A percentile compares a stretch with the other conserved stretches of the same genome.
These are phyloP conservation scores for Kazachstania sp. DNA, from an alignment of 1,139 yeast genomes.

Conservation along the genomic window DNA sequence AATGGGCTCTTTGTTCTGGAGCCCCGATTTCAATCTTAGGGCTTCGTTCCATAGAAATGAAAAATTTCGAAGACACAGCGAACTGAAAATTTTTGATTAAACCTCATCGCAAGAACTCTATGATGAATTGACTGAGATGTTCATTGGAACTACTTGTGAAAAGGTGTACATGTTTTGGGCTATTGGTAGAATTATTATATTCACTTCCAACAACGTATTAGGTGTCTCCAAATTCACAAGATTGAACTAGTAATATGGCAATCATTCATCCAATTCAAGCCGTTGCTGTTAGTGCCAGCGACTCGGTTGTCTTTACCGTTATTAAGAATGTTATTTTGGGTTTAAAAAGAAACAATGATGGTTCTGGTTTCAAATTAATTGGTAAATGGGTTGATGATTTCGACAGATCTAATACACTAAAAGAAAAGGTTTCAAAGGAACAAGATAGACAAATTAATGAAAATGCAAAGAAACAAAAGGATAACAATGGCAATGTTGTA, in stretches of 20 bases:
- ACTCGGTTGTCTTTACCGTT: constrained; percentile 44
- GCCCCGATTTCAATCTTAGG: neutral
- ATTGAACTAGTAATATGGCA: constrained; percentile 4
- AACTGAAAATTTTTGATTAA: too few species aligned
- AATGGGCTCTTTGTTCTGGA: neutral
- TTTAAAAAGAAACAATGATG: constrained; percentile 31
- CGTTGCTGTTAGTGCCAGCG: constrained; percentile 37
- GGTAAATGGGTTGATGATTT: constrained; percentile 56
- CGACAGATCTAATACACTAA: constrained; percentile 35
- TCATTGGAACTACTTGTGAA: too few species aligned
- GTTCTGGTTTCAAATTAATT: constrained; percentile 28
- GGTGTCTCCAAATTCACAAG: too few species aligned
- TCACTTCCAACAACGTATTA: too few species aligned
- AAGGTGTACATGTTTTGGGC: too few species aligned
- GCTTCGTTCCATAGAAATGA: neutral
- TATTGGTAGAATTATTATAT: too few species aligned
- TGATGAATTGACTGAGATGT: too few species aligned
- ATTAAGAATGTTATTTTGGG: constrained; percentile 51
- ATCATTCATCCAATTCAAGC: constrained; percentile 69
- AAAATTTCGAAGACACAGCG: neutral
- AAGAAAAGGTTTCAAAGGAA: constrained; percentile 42
- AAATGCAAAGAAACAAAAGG: constrained; percentile 32
- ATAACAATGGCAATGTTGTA: constrained; percentile 25
- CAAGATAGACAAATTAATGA: constrained; percentile 32
- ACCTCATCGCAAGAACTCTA: too few species aligned